phyloP scores from a whole-genome alignment of 1,284 basidiomycete species.

The Sporisorium reilianum region DNA sequence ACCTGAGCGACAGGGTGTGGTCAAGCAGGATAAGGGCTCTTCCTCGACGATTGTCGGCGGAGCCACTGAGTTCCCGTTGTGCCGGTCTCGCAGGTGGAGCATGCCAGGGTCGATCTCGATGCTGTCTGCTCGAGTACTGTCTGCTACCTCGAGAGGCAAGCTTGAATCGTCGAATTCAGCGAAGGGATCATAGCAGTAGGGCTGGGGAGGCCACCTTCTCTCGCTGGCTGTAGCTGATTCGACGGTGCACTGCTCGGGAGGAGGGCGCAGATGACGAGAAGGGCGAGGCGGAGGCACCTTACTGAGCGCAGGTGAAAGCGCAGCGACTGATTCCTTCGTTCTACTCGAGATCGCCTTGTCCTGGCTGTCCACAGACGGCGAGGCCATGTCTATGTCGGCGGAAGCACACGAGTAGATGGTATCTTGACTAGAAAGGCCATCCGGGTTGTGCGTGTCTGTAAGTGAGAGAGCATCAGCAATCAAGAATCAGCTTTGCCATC shows the following conservation, averaged over 20 bases:
- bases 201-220: not conserved
- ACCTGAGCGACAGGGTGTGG: not conserved
- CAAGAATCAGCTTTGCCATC: not conserved
- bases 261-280: conserved; percentile 3
- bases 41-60: not conserved
- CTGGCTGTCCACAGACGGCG: not conserved
- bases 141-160: not conserved
- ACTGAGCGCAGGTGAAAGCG: not conserved
- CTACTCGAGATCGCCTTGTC: not conserved
- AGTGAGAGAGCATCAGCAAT: too few relatives aligned
- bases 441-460: not conserved
- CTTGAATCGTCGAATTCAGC: conserved; percentile 1
- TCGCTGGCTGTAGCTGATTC: not conserved
- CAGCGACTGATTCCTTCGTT: not conserved
- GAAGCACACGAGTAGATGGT: not conserved
- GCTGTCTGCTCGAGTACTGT: conserved; percentile 20
- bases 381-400: not conserved
- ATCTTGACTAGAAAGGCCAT: not conserved
- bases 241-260: not conserved
- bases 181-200: conserved; percentile 25
- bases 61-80: not conserved
- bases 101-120: conserved; percentile 17
- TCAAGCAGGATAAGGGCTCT: not conserved
- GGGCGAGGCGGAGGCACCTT: conserved; percentile 9
- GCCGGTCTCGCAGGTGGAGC: not conserved